phyloP scores from a whole-genome alignment of 2,329 filamentous ascomycete species.

The Claviceps maximensis region DNA sequence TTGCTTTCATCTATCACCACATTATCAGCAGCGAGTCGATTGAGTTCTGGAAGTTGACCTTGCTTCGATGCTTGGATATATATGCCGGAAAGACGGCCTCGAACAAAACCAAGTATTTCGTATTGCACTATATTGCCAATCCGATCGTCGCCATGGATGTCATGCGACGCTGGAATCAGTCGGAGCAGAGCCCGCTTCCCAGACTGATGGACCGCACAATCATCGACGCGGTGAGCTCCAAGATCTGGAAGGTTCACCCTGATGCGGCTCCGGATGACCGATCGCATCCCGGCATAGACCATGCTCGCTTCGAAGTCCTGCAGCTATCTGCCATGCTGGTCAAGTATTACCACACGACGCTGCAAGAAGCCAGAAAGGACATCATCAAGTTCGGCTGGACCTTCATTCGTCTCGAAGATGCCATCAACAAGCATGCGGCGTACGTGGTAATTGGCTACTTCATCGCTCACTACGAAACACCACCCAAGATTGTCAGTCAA shows the following conservation, averaged over 20 bases:
- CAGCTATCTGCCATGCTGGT: conserved; percentile 90
- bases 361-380: conserved; percentile 89
- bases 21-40: conserved; percentile 77
- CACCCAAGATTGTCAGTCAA: conserved; percentile 87
- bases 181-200: conserved; percentile 42
- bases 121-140: conserved; percentile 85
- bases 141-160: conserved; percentile 95
- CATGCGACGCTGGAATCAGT: conserved; percentile 62
- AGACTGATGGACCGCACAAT: conserved; percentile 75
- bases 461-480: conserved; percentile 92
- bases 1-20: conserved; percentile 69
- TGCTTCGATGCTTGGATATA: conserved; percentile 75
- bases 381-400: conserved; percentile 99
- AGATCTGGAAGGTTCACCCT: conserved; percentile 84
- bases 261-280: conserved; percentile 74
- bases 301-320: conserved; percentile 88
- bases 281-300: conserved; percentile 76
- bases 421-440: conserved; percentile 97
- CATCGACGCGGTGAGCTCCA: conserved; percentile 80
- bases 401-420: conserved; percentile 94
- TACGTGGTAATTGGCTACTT: conserved; percentile 97
- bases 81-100: conserved; percentile 68
- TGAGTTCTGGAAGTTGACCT: conserved; percentile 70
- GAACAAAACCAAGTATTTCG: conserved; percentile 85
- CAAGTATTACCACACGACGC: conserved; percentile 80